A percentile compares a stretch with the other conserved stretches of the same genome.
Evolutionary conservation across 2,329 filamentous ascomycete genomes (phyloP).

Genomic region (Graphiopsis chlorocephala): DNA sequence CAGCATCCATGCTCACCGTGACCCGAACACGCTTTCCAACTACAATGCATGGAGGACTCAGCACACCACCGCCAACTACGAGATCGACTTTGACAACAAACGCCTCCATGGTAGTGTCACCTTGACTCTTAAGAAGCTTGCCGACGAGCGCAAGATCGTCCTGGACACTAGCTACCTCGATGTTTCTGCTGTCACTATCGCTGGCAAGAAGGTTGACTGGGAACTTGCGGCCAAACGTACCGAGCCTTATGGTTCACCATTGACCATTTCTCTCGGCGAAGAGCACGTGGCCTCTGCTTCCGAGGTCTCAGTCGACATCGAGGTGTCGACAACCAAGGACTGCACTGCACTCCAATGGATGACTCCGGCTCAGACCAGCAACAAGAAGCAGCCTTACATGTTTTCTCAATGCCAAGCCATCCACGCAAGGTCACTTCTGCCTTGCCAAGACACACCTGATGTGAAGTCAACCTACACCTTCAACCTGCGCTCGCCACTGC

Average conservation of each 20-base stretch:
- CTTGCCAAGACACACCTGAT: slow-evolving; percentile 95
- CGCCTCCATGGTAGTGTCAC: slow-evolving; percentile 73
- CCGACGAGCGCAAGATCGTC: slow-evolving; percentile 68
- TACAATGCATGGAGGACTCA: slow-evolving; percentile 83
- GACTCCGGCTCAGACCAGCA: slow-evolving; percentile 86
- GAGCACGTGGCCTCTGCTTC: slow-evolving; percentile 40
- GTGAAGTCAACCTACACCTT: slow-evolving; percentile 95
- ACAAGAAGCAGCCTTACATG: slow-evolving; percentile 95
- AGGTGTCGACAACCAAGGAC: slow-evolving; percentile 73
- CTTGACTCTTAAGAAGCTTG: slow-evolving; percentile 73
- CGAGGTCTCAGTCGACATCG: slow-evolving; percentile 29
- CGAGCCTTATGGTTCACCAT: slow-evolving; percentile 72
- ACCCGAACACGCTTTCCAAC: slow-evolving; percentile 89
- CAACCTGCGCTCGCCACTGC: slow-evolving; percentile 78
- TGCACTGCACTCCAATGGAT: slow-evolving; percentile 96
- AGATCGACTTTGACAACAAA: slow-evolving; percentile 79
- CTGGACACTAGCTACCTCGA: slow-evolving; percentile 85
- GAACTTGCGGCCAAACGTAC: slow-evolving; percentile 62
- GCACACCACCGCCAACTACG: slow-evolving; percentile 78
- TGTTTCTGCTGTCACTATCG: slow-evolving; percentile 68
- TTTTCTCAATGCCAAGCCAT: slow-evolving; percentile 98
- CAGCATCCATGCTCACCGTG: slow-evolving; percentile 42
- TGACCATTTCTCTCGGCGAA: slow-evolving; percentile 58
- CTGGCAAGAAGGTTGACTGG: slow-evolving; percentile 65
- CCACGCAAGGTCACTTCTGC: slow-evolving; percentile 88